Base-by-base conservation (phyloP, 805 yeast genomes). In the Dipodascopsis tothii region DNA sequence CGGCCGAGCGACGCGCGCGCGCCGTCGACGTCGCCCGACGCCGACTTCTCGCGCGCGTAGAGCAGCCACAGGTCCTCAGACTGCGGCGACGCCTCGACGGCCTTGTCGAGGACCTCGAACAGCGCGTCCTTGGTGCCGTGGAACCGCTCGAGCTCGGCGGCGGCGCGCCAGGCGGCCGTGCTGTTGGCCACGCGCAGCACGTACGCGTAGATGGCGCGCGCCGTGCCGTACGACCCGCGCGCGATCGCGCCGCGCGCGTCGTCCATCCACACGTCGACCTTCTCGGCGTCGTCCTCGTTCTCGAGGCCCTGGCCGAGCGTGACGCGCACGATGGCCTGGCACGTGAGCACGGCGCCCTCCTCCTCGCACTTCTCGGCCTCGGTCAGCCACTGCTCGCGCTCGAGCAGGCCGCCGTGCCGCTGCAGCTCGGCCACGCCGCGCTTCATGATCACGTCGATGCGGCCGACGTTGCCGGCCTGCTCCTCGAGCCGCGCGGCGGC, bases 401-500 rank as follows among this genome's bases (percentile, higher is more conserved):
- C 50, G 2, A 66, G 48, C 28, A 54, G 46, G n/a, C 58, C 57
- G 4, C 68, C 67, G 18, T 63, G 57, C 4, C 56, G 55, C 36
- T 61, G 62, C 22, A 73, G 60, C 37, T 75, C 73, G 39, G 65
- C 55, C 17, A 69, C 58, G 39, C 78, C 79, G 57, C 75, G 72
- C 23, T 61, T 61, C 44, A 81, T 56, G 55, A 83, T 55, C 55
- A 68, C 70, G 3, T 60, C 60, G 1, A 80, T 60, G 47, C 75
- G 73, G 9, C 46, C 44, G 4, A 25, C 40, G n/a, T 64, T 69
- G n/a, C 67, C 62, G 1, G 62, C 57, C 44, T 69, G 65, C 54
- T 79, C 90, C 60, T 85, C 94, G 11, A 86, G 57, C 50, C 78
- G 74, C 1, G 78, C 71, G 1, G 86, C 86, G 0, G 79, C 67